These are phyloP conservation scores for Papiliotrema fonsecae DNA, from an alignment of 1,284 basidiomycete species.

Conservation along the genomic window DNA sequence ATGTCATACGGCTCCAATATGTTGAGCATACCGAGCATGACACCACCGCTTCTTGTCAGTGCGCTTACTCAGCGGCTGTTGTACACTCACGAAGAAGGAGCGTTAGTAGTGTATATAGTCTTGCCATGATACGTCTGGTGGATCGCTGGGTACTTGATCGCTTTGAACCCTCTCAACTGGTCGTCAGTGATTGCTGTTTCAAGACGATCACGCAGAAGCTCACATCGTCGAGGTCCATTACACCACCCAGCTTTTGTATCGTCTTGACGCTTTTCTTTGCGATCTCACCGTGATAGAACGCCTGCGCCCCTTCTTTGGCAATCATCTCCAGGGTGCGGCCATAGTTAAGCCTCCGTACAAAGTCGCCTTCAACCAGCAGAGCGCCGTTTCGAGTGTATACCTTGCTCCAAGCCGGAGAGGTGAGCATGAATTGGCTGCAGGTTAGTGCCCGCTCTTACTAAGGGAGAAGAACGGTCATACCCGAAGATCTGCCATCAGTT, in stretches of 20 bases:
- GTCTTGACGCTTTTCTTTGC: constrained; percentile 41
- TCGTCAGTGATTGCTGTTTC: neutral
- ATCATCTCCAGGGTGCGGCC: constrained; percentile 41
- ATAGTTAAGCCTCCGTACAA: constrained; percentile 60
- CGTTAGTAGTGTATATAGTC: constrained; percentile 75
- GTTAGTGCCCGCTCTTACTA: constrained; percentile 41
- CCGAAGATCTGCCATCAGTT: constrained; percentile 6
- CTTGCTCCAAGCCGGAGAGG: constrained; percentile 68
- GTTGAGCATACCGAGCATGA: constrained; percentile 44
- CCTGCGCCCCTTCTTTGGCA: constrained; percentile 36
- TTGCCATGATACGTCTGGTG: constrained; percentile 68
- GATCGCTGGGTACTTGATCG: constrained; percentile 68
- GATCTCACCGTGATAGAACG: constrained; percentile 44
- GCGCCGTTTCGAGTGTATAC: constrained; percentile 75
- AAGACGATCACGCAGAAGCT: constrained; percentile 7
- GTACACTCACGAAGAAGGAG: constrained; percentile 60
- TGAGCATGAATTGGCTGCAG: constrained; percentile 61
- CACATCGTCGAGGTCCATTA: constrained; percentile 42
- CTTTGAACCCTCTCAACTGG: constrained; percentile 54
- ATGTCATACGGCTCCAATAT: constrained; percentile 37
- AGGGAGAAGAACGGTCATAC: neutral
- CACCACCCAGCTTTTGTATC: constrained; percentile 34
- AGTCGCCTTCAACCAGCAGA: constrained; percentile 68
- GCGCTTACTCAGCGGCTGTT: neutral
- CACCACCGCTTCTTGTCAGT: constrained; percentile 28